phyloP scores from a whole-genome alignment of 495 filamentous ascomycete species.

The Thozetella sp. region DNA sequence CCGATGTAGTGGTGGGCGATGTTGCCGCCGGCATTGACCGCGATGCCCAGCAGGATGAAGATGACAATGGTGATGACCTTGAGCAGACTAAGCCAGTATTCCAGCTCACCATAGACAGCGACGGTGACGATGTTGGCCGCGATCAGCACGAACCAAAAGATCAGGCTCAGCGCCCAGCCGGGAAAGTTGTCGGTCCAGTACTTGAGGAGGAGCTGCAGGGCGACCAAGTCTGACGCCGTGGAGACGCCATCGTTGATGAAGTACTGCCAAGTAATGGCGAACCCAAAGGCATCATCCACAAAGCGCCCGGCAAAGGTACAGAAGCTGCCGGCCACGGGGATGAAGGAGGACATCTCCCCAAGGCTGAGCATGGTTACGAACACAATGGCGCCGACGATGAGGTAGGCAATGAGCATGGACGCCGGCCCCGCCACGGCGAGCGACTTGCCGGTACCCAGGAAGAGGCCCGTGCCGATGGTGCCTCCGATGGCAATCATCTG shows the following conservation, averaged over 20 bases:
- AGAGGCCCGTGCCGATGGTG: constrained; percentile 69
- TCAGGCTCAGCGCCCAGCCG: constrained; percentile 62
- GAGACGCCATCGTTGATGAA: constrained; percentile 49
- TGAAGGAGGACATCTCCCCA: constrained; percentile 69
- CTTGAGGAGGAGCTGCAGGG: constrained; percentile 64
- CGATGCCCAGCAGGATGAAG: constrained; percentile 55
- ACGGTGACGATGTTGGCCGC: constrained; percentile 63
- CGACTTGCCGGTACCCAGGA: constrained; percentile 62
- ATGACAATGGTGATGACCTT: constrained; percentile 69
- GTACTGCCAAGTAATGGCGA: constrained; percentile 65
- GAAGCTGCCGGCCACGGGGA: constrained; percentile 71
- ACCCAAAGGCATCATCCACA: constrained; percentile 62
- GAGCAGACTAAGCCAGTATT: constrained; percentile 65
- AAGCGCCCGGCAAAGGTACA: constrained; percentile 62
- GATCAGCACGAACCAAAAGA: constrained; percentile 65
- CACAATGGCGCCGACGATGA: constrained; percentile 64
- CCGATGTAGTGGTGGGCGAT: constrained; percentile 57
- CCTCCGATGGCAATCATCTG: constrained; percentile 69
- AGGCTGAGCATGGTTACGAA: constrained; percentile 53
- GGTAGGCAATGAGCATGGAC: constrained; percentile 63
- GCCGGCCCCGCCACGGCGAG: constrained; percentile 60
- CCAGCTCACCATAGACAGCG: constrained; percentile 64
- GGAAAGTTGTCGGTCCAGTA: constrained; percentile 61
- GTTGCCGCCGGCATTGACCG: constrained; percentile 61
- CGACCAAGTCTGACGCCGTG: constrained; percentile 66